phyloP scores from a whole-genome alignment of 164 flowering plant species.

The Cinnamomum chago region DNA sequence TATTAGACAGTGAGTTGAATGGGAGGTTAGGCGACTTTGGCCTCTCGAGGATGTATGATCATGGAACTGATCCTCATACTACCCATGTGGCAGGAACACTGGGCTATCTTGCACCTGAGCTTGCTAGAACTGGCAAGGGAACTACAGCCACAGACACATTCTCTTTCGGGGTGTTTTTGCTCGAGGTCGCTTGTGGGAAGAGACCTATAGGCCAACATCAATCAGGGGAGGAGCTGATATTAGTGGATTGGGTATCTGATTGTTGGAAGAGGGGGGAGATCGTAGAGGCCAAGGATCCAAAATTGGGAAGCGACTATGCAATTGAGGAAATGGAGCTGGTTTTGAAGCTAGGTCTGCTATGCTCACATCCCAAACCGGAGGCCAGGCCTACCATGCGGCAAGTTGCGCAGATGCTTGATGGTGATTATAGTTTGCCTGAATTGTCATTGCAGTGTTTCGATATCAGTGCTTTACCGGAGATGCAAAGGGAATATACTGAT shows the following conservation, averaged over 20 bases:
- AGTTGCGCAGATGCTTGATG: slow-evolving; percentile 19
- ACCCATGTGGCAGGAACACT: slow-evolving; percentile 12
- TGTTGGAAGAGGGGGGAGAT: slow-evolving; percentile 20
- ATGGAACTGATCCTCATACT: slow-evolving; percentile 12
- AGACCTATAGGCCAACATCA: slow-evolving; percentile 22
- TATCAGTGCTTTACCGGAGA: neutral
- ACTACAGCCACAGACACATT: slow-evolving; percentile 15
- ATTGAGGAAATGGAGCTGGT: slow-evolving; percentile 20
- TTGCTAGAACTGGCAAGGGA: slow-evolving; percentile 9
- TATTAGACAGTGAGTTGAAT: slow-evolving; percentile 10
- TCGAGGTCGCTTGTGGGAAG: slow-evolving; percentile 24
- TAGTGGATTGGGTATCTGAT: slow-evolving; percentile 21
- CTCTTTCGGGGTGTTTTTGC: slow-evolving; percentile 14
- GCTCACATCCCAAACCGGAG: slow-evolving; percentile 14
- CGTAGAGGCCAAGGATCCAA: slow-evolving; percentile 16
- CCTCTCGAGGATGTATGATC: slow-evolving; percentile 15
- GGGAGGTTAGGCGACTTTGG: slow-evolving; percentile 20
- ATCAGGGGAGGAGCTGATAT: neutral
- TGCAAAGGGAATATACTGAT: neutral
- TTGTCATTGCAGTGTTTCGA: neutral
- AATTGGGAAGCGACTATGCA: slow-evolving; percentile 9
- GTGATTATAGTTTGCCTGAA: slow-evolving; percentile 9
- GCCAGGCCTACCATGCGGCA: slow-evolving; percentile 28
- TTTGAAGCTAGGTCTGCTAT: slow-evolving; percentile 23
- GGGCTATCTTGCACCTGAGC: slow-evolving; percentile 17